These are phyloP conservation scores for Kluyveromyces marxianus DNA, from an alignment of 1,139 yeast species.

Conservation along the genomic window DNA sequence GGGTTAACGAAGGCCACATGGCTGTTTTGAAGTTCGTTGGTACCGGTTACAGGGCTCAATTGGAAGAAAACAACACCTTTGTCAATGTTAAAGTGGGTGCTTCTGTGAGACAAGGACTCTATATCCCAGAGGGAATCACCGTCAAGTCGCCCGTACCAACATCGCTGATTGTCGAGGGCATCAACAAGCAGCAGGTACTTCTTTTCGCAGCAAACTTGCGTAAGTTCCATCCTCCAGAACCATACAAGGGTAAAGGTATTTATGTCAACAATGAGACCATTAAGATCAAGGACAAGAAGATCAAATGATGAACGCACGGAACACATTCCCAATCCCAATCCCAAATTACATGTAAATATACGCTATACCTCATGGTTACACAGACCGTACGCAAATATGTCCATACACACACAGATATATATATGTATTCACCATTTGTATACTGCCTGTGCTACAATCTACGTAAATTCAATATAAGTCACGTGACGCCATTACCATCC, in stretches of 20 bases:
- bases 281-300: conserved; percentile 83
- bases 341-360: conserved; percentile 6
- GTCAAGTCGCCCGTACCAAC: conserved; percentile 85
- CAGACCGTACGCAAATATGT: no score
- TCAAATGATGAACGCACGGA: conserved; percentile 44
- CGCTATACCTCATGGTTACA: no score
- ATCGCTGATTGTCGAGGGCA: conserved; percentile 76
- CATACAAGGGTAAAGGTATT: conserved; percentile 97
- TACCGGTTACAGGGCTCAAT: conserved; percentile 87
- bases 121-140: conserved; percentile 66
- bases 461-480: no score
- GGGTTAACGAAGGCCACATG: conserved; percentile 89
- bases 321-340: neutral
- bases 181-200: conserved; percentile 80
- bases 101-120: conserved; percentile 58
- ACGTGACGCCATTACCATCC: no score
- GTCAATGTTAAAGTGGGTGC: conserved; percentile 80
- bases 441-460: no score
- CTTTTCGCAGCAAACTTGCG: conserved; percentile 85
- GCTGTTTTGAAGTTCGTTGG: conserved; percentile 88
- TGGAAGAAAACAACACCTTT: conserved; percentile 48
- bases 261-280: conserved; percentile 88
- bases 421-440: no score
- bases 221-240: conserved; percentile 90
- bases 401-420: no score